phyloP scores from a whole-genome alignment of 2,329 filamentous ascomycete species.

The Aspergillus bombycis region DNA sequence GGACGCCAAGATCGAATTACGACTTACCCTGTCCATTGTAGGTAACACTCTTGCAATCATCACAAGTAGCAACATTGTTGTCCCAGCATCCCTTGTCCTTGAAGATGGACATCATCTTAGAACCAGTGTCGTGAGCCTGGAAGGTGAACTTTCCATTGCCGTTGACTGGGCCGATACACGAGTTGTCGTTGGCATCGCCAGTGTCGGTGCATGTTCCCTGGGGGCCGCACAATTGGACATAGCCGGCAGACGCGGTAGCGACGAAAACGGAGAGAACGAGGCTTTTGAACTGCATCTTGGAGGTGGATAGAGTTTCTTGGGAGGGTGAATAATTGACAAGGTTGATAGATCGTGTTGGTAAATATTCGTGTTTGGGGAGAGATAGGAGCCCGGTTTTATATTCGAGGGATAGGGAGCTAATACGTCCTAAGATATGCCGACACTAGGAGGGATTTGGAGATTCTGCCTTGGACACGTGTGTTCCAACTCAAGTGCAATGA shows the following conservation, averaged over 20 bases:
- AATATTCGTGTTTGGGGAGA: no score
- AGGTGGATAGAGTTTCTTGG: neutral
- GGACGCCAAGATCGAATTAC: neutral
- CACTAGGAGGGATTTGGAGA: no score
- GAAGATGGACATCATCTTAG: neutral
- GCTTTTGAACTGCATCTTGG: neutral
- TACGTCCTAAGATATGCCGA: no score
- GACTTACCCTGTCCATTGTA: neutral
- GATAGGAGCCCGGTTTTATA: no score
- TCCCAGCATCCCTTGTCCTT: neutral
- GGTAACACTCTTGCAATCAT: neutral
- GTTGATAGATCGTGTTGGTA: no score
- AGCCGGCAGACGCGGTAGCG: neutral
- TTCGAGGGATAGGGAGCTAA: no score
- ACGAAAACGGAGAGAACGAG: neutral
- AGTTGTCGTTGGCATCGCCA: neutral
- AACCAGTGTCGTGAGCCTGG: neutral
- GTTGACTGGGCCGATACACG: neutral
- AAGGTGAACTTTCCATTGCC: neutral
- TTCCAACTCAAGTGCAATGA: no score
- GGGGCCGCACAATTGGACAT: neutral
- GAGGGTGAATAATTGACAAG: neutral
- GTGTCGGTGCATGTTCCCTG: neutral
- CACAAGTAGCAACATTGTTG: neutral
- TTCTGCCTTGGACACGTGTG: no score